Base-by-base conservation (phyloP, 768 basidiomycete species). In the Hemileccinum rubropunctum region DNA sequence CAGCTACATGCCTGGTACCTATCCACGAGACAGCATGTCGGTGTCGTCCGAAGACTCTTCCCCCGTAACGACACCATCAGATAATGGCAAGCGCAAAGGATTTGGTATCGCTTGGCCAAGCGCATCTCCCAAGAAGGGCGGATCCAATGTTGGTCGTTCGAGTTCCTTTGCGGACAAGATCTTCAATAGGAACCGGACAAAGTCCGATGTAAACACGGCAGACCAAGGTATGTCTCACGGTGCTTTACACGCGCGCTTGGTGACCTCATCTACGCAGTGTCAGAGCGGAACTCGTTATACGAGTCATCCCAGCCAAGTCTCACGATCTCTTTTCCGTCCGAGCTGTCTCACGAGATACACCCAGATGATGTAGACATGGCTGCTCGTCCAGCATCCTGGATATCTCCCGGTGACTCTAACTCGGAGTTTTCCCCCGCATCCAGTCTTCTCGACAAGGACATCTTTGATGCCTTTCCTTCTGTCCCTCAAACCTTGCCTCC, bases 381-480 rank as follows among this genome's bases (percentile, higher is more conserved):
- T 49, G 45, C 59, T 3, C 71, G 76, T 11, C 74, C 76, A 0
- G 53, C 63, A 4, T 80, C 82, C 3, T 78, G 77, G 76, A 65
- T 72, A 50, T 82, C 79, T 66, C 77, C 27, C 48, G 69, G 15
- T 62, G 65, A 73, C 33, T 72, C 74, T 3, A 73, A 59, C 49
- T 38, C 69, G 62, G 52, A 69, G 72, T 54, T 80, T 73, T 53
- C 80, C 69, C 43, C 65, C 14, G 40, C 58, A 0, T 55, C 66
- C 2, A 68, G 68, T 56, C 28, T 59, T 21, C 77, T 88, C 37
- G 83, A 84, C 59, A 71, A 72, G 52, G 78, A 78, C 11, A 67
- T 86, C 20, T 86, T 83, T 55, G 86, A 88, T 50, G 78, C 84
- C 7, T 88, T 89, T 66, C 88, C 88, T 20, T 78, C 78, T 30